Percentiles rank a stretch among this genome's conserved stretches.
Evolutionary conservation across 352 stramenopile species (phyloP).

Genomic region (Globisporangium perplexum): DNA sequence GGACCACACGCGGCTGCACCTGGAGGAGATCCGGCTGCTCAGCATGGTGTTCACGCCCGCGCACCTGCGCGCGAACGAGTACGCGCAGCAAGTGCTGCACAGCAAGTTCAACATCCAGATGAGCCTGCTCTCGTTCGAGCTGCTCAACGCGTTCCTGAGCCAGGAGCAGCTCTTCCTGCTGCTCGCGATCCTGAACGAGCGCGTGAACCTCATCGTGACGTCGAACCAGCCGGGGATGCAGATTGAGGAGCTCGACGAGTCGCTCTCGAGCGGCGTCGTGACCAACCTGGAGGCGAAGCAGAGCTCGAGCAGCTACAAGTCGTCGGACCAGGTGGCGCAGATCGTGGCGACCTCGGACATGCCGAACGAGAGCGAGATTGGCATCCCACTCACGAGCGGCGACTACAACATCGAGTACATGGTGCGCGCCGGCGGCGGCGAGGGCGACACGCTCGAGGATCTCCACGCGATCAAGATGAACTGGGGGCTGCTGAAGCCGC

Average conservation of each 20-base stretch:
- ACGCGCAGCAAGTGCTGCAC: slow-evolving; percentile 67
- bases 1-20: slow-evolving; percentile 66
- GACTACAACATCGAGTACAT: slow-evolving; percentile 73
- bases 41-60: slow-evolving; percentile 56
- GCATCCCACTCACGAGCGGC: slow-evolving; percentile 44
- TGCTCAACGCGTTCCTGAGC: slow-evolving; percentile 76
- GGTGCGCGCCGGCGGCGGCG: slow-evolving; percentile 39
- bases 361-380: slow-evolving; percentile 74
- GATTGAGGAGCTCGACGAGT: slow-evolving; percentile 60
- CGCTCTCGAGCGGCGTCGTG: slow-evolving; percentile 13
- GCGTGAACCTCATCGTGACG: slow-evolving; percentile 67
- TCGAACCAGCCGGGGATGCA: slow-evolving; percentile 65
- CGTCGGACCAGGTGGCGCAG: slow-evolving; percentile 52
- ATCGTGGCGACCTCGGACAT: slow-evolving; percentile 35
- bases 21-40: slow-evolving; percentile 61
- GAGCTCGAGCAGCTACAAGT: slow-evolving; percentile 35
- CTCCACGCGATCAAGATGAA: slow-evolving; percentile 60
- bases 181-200: slow-evolving; percentile 73
- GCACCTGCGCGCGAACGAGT: slow-evolving; percentile 69
- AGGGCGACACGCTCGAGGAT: slow-evolving; percentile 46
- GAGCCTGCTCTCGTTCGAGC: slow-evolving; percentile 78
- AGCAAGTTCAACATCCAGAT: slow-evolving; percentile 83
- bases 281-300: slow-evolving; percentile 38
- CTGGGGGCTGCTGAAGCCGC: slow-evolving; percentile 63
- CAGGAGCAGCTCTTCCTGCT: slow-evolving; percentile 73